Evolutionary conservation across 768 basidiomycete genomes (phyloP).

Genomic region (Rhizopogon vulgaris): DNA sequence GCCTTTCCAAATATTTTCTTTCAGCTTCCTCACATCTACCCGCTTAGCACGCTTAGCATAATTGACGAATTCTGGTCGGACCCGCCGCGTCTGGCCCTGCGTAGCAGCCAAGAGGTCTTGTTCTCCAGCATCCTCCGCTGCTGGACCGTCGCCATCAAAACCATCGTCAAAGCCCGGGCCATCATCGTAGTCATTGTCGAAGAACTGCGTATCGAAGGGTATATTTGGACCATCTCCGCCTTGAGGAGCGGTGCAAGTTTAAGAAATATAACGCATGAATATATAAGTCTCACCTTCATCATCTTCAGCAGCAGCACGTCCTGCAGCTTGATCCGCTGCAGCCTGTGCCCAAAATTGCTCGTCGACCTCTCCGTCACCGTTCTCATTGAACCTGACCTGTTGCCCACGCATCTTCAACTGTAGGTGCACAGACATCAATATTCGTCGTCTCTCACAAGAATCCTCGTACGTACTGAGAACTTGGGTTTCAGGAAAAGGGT

Average conservation of each 20-base stretch:
- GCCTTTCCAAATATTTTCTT: conserved; percentile 97
- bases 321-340: conserved; percentile 75
- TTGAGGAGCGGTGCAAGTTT: conserved; percentile 18
- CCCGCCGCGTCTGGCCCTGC: conserved; percentile 67
- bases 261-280: background rate
- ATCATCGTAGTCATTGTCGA: conserved; percentile 87
- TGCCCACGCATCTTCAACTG: conserved; percentile 90
- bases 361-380: conserved; percentile 84
- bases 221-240: conserved; percentile 45
- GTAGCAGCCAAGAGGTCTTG: conserved; percentile 86
- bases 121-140: conserved; percentile 60
- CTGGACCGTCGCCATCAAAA: conserved; percentile 40
- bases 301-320: conserved; percentile 42
- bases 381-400: conserved; percentile 45
- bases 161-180: conserved; percentile 64
- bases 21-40: conserved; percentile 93
- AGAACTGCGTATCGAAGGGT: conserved; percentile 95
- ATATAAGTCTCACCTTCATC: conserved; percentile 52
- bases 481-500: conserved; percentile 95
- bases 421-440: conserved; percentile 4
- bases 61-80: conserved; percentile 83
- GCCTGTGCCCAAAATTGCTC: conserved; percentile 97
- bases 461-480: conserved; percentile 64
- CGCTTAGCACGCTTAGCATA: conserved; percentile 95
- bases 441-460: background rate